A percentile compares a stretch with the other conserved stretches of the same genome.
Evolutionary conservation across 2,329 filamentous ascomycete genomes (phyloP).

Genomic region (Penicillium sp.): DNA sequence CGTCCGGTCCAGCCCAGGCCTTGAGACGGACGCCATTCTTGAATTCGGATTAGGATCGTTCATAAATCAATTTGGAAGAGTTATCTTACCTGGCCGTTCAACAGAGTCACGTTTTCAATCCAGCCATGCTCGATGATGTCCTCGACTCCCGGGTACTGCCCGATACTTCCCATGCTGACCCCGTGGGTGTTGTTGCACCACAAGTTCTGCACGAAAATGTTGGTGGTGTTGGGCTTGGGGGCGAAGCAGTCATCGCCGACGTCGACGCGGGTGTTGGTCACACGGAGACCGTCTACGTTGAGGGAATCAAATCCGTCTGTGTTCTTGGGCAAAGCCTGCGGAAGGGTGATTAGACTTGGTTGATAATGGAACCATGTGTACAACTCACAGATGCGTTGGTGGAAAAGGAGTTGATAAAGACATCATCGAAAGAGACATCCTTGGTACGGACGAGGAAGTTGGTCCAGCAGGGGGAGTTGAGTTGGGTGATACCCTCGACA

Average conservation of each 20-base stretch:
- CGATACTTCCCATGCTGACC: conserved; percentile 58
- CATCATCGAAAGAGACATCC: conserved; percentile 54
- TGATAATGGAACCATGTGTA: not conserved
- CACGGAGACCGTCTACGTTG: conserved; percentile 54
- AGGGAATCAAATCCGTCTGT: conserved; percentile 62
- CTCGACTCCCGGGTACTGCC: conserved; percentile 55
- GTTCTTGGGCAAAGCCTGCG: conserved; percentile 53
- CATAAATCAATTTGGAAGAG: too few relatives aligned
- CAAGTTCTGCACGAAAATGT: conserved; percentile 58
- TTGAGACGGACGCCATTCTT: conserved; percentile 59
- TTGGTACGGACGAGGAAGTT: conserved; percentile 60
- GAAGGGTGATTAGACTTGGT: not conserved
- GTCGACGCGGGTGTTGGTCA: conserved; percentile 52
- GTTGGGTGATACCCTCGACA: conserved; percentile 57
- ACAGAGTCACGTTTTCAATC: conserved; percentile 59
- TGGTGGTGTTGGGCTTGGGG: conserved; percentile 58
- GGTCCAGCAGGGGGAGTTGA: conserved; percentile 63
- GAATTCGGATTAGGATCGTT: conserved; percentile 24
- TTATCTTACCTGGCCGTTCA: conserved; percentile 45
- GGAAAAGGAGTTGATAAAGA: conserved; percentile 56
- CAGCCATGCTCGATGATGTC: conserved; percentile 57
- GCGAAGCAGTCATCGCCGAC: conserved; percentile 62
- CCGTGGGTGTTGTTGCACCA: conserved; percentile 61
- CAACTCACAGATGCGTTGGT: conserved; percentile 41
- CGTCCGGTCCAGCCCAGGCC: conserved; percentile 57